Evolutionary conservation across 2,329 filamentous ascomycete species (phyloP).

Genomic region (Escovopsis sp.): DNA sequence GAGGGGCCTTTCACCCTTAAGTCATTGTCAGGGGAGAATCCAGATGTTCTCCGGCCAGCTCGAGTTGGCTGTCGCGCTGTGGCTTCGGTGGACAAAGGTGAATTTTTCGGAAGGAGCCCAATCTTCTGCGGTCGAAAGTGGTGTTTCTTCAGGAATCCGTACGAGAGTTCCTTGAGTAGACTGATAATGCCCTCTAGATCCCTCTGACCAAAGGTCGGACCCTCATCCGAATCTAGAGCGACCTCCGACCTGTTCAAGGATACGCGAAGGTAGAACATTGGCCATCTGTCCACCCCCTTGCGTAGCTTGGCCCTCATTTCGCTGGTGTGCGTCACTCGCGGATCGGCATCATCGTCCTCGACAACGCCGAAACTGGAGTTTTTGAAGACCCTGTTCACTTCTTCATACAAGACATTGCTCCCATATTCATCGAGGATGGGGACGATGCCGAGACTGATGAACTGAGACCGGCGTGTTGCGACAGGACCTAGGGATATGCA

Average conservation of each 20-base stretch:
- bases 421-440: conserved; percentile 44
- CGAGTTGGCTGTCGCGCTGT: too few species aligned
- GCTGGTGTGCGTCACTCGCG: conserved; percentile 14
- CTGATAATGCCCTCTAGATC: conserved; percentile 36
- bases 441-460: conserved; percentile 62
- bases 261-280: conserved; percentile 76
- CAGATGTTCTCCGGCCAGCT: too few species aligned
- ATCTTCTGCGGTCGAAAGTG: conserved; percentile 44
- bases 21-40: too few species aligned
- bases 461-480: conserved; percentile 61
- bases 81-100: conserved; percentile 11
- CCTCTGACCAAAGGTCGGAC: conserved; percentile 31
- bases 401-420: conserved; percentile 56
- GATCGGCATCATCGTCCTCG: conserved; percentile 28
- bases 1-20: too few species aligned
- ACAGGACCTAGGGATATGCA: conserved; percentile 56
- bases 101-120: conserved; percentile 10
- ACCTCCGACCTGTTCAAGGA: conserved; percentile 19
- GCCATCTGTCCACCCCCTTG: conserved; percentile 67
- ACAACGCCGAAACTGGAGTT: conserved; percentile 60
- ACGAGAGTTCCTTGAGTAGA: conserved; percentile 53
- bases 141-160: conserved; percentile 61
- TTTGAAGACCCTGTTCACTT: conserved; percentile 63
- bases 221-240: conserved; percentile 19
- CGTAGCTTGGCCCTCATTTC: conserved; percentile 30